Evolutionary conservation across 169 alveolate genomes (phyloP).

Genomic region (Plasmodium gonderi): DNA sequence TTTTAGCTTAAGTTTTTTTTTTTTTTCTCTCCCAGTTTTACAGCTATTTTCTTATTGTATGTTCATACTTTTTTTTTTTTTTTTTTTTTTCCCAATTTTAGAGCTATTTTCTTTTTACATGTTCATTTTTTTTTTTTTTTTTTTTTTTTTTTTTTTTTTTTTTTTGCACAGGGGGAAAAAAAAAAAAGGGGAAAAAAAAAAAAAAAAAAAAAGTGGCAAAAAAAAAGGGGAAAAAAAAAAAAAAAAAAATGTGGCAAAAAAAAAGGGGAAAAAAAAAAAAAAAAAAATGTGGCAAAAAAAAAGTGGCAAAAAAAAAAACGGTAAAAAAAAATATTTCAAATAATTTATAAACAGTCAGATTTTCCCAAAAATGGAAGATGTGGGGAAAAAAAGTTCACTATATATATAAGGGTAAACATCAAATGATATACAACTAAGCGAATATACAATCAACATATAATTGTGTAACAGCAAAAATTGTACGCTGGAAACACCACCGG

Average conservation of each 20-base stretch:
- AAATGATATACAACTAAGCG: neutral
- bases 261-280: neutral
- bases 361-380: neutral
- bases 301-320: too few relatives aligned
- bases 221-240: neutral
- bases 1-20: too few relatives aligned
- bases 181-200: neutral
- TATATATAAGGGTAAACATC: neutral
- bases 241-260: too few relatives aligned
- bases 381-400: neutral
- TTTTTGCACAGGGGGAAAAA: too few relatives aligned
- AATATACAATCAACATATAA: neutral
- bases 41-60: too few relatives aligned
- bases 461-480: too few relatives aligned
- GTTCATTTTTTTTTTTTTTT: too few relatives aligned
- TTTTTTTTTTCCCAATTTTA: too few relatives aligned
- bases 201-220: neutral
- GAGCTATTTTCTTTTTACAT: too few relatives aligned
- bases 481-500: neutral
- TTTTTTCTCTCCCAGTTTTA: too few relatives aligned
- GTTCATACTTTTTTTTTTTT: too few relatives aligned
- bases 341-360: constrained; percentile 1
- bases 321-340: constrained; percentile 9
- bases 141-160: too few relatives aligned
- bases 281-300: neutral